These are phyloP conservation scores for Myxozyma vanderwaltii DNA, from an alignment of 805 yeast species.

Conservation along the genomic window DNA sequence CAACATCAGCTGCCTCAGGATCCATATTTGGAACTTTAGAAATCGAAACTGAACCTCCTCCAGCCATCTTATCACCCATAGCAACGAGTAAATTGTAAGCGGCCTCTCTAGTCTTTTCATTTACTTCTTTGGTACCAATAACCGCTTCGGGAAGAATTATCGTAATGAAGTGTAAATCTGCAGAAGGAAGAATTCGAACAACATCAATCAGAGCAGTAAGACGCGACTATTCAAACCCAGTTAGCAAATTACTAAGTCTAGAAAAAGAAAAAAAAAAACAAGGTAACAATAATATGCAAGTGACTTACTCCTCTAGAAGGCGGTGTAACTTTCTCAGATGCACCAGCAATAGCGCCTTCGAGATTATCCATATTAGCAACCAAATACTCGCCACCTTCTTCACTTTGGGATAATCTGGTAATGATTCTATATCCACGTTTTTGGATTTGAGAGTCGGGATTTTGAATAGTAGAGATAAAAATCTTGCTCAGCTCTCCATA, in stretches of 20 bases:
- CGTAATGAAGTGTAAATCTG: slow-evolving; percentile 76
- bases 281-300: not conserved
- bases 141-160: slow-evolving; percentile 83
- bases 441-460: slow-evolving; percentile 30
- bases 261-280: slow-evolving; percentile 49
- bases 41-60: slow-evolving; percentile 65
- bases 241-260: too few relatives aligned
- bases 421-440: slow-evolving; percentile 42
- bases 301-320: slow-evolving; percentile 60
- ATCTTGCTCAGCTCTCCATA: slow-evolving; percentile 78
- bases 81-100: slow-evolving; percentile 74
- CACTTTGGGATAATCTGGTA: slow-evolving; percentile 68
- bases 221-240: too few relatives aligned
- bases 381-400: slow-evolving; percentile 60
- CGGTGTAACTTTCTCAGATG: slow-evolving; percentile 51
- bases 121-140: slow-evolving; percentile 85
- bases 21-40: slow-evolving; percentile 69
- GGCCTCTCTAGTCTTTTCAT: slow-evolving; percentile 84
- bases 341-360: slow-evolving; percentile 41
- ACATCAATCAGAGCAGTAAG: slow-evolving; percentile 65
- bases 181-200: slow-evolving; percentile 61
- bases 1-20: slow-evolving; percentile 57
- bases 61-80: slow-evolving; percentile 77
- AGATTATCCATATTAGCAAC: slow-evolving; percentile 57
- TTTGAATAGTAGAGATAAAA: slow-evolving; percentile 64